Conservation (phyloP, 2,329 filamentous ascomycete species). For the Fusarium praegraminearum region DNA sequence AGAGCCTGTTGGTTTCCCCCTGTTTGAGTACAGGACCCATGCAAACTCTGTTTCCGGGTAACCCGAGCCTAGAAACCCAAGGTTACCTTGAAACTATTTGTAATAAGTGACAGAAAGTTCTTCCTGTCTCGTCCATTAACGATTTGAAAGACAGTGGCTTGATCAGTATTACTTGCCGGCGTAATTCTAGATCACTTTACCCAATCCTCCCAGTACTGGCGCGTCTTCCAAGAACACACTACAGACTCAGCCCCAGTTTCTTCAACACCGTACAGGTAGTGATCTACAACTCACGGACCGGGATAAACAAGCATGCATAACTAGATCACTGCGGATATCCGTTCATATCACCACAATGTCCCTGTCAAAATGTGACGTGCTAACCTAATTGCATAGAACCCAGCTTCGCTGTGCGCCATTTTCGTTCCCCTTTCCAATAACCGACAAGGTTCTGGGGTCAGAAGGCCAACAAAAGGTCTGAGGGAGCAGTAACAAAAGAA, state of each 20-base stretch:
- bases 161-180: too few relatives aligned
- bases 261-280: background rate
- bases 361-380: background rate
- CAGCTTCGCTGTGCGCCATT: slow-evolving; percentile 3
- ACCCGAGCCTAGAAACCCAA: background rate
- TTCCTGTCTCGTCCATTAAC: background rate
- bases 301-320: background rate
- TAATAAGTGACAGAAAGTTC: background rate
- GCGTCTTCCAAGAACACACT: background rate
- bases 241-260: background rate
- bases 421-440: background rate
- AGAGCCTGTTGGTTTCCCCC: background rate
- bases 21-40: background rate
- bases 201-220: background rate
- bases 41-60: background rate
- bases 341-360: background rate
- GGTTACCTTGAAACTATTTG: background rate
- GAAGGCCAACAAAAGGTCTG: background rate
- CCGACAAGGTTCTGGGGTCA: background rate
- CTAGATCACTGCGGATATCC: background rate
- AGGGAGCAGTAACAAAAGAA: slow-evolving; percentile 14
- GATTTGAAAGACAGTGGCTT: background rate
- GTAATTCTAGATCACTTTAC: too few relatives aligned
- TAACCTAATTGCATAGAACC: background rate
- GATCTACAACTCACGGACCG: background rate